These are phyloP conservation scores for Alisma plantagoaquatica DNA, from an alignment of 106 monocot species.

Conservation along the genomic window DNA sequence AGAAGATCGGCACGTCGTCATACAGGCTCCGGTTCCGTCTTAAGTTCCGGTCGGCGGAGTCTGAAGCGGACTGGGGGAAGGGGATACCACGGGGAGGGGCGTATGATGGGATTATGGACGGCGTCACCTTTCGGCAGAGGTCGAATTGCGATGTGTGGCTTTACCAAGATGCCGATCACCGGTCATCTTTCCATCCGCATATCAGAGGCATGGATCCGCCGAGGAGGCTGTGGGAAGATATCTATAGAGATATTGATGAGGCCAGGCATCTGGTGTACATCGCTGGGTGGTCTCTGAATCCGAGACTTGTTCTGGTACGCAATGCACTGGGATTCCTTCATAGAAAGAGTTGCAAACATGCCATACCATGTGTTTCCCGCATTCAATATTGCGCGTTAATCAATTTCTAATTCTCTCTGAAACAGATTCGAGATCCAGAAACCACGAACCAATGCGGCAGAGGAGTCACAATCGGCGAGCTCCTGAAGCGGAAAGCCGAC, in stretches of 20 bases:
- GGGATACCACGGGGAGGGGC: background rate
- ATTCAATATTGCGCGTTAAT: background rate
- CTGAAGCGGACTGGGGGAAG: slow-evolving; percentile 14
- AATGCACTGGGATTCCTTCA: background rate
- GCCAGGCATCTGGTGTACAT: slow-evolving; percentile 41
- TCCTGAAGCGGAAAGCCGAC: slow-evolving; percentile 44
- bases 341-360: no score
- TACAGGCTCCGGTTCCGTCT: slow-evolving; percentile 14
- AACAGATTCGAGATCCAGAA: slow-evolving; percentile 30
- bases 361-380: background rate
- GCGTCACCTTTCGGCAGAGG: slow-evolving; percentile 29
- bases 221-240: slow-evolving; percentile 53
- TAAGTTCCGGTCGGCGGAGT: slow-evolving; percentile 15
- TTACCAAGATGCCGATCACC: slow-evolving; percentile 46
- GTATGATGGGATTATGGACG: background rate
- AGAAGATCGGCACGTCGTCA: slow-evolving; percentile 6
- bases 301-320: slow-evolving; percentile 30
- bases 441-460: slow-evolving; percentile 4
- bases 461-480: slow-evolving; percentile 31
- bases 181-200: background rate
- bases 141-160: slow-evolving; percentile 28
- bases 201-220: background rate
- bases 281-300: slow-evolving; percentile 57
- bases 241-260: slow-evolving; percentile 33
- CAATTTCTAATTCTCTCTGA: no score